A percentile compares a stretch with the other conserved stretches of the same genome.
These are phyloP conservation scores for Hydnomerulius pinastri DNA, from an alignment of 768 basidiomycete species.

Conservation along the genomic window DNA sequence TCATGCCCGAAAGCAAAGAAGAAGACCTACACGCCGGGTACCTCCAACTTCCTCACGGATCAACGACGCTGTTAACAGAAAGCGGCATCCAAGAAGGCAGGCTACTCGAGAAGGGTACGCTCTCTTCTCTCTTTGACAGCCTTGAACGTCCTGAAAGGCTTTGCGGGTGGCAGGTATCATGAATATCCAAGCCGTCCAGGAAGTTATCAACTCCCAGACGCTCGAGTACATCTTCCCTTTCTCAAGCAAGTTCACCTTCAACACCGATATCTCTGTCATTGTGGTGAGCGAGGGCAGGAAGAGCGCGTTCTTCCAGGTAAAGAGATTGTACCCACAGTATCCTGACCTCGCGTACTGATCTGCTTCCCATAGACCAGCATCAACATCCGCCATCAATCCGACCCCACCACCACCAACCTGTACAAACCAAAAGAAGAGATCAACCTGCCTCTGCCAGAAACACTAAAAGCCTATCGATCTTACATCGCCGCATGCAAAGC, in stretches of 20 bases:
- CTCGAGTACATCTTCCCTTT: constrained; percentile 78
- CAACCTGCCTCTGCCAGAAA: constrained; percentile 45
- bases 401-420: constrained; percentile 33
- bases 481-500: constrained; percentile 61
- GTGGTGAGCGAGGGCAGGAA: constrained; percentile 63
- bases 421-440: constrained; percentile 53
- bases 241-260: constrained; percentile 63
- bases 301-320: constrained; percentile 74
- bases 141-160: no score
- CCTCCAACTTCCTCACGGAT: constrained; percentile 69
- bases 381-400: constrained; percentile 48
- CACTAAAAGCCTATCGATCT: constrained; percentile 55
- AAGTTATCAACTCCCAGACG: constrained; percentile 63
- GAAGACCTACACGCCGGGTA: constrained; percentile 75
- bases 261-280: constrained; percentile 71
- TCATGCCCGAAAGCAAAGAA: constrained; percentile 66
- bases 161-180: constrained; percentile 46
- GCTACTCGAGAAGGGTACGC: constrained; percentile 50
- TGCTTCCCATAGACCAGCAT: constrained; percentile 54
- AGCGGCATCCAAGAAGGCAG: constrained; percentile 67
- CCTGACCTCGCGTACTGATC: neutral
- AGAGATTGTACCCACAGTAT: neutral
- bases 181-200: constrained; percentile 66
- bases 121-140: neutral
- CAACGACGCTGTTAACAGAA: constrained; percentile 64